phyloP scores from a whole-genome alignment of 805 yeast species.

The Starmerella scarabaei region DNA sequence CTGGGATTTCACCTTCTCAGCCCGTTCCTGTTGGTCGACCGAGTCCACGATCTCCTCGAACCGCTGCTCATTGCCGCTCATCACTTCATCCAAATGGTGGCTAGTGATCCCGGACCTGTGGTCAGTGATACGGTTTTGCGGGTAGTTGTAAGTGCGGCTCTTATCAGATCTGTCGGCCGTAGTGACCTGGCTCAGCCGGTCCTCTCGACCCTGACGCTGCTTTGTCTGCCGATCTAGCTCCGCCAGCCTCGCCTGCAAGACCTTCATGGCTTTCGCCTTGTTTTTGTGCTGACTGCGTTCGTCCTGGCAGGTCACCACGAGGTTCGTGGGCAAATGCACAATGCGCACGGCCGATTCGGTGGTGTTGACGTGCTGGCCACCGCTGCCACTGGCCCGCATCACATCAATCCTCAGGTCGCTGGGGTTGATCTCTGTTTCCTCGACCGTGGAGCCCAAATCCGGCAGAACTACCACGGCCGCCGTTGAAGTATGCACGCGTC shows the following conservation, averaged over 20 bases:
- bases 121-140: conserved; percentile 87
- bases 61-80: conserved; percentile 37
- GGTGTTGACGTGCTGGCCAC: conserved; percentile 96
- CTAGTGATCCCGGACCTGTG: conserved; percentile 74
- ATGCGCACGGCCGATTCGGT: conserved; percentile 94
- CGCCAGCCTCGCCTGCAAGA: conserved; percentile 72
- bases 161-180: conserved; percentile 87
- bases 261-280: conserved; percentile 79
- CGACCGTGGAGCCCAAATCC: conserved; percentile 33
- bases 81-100: conserved; percentile 58
- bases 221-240: conserved; percentile 58
- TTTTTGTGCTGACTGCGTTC: conserved; percentile 90
- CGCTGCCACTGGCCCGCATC: conserved; percentile 96
- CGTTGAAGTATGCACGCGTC: conserved; percentile 89
- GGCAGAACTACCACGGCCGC: conserved; percentile 93
- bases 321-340: conserved; percentile 84
- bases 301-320: conserved; percentile 81
- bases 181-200: conserved; percentile 71
- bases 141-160: conserved; percentile 83
- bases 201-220: conserved; percentile 49
- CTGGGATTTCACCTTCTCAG: conserved; percentile 21
- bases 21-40: conserved; percentile 37
- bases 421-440: conserved; percentile 62
- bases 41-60: conserved; percentile 42
- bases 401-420: conserved; percentile 88